Percentiles rank a stretch among this genome's conserved stretches.
Conservation (phyloP, 768 basidiomycete genomes). For the Mycena capillaripes region DNA sequence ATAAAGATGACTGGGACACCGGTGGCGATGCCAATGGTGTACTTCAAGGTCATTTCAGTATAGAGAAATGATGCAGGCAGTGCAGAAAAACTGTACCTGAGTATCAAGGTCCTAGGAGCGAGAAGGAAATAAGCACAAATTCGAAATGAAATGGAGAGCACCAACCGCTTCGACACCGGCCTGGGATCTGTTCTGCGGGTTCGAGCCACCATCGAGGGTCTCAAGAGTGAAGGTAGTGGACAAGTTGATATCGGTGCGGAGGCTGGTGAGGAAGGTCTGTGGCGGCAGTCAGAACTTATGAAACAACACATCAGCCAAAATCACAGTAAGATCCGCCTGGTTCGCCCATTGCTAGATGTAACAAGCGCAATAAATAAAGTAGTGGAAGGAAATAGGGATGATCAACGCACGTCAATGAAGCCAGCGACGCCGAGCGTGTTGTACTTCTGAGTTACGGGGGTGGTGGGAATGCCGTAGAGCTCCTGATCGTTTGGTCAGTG, state of each 20-base stretch:
- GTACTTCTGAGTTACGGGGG: conserved; percentile 34
- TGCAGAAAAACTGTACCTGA: conserved; percentile 3
- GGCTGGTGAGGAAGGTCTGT: conserved; percentile 36
- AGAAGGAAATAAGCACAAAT: too few relatives aligned
- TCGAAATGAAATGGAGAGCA: conserved; percentile 7
- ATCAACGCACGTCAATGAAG: conserved; percentile 30
- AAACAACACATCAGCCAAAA: neutral
- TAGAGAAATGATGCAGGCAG: neutral
- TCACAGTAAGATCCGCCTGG: conserved; percentile 5
- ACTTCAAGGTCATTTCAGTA: conserved; percentile 44
- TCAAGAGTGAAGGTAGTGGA: conserved; percentile 39
- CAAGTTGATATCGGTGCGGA: conserved; percentile 36
- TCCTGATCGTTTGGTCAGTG: conserved; percentile 25
- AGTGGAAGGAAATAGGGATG: neutral
- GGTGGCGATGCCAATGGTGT: conserved; percentile 51
- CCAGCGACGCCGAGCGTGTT: conserved; percentile 39
- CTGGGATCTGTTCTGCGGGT: conserved; percentile 20
- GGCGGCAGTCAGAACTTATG: conserved; percentile 36
- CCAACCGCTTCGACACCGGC: conserved; percentile 44
- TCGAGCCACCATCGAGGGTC: conserved; percentile 42
- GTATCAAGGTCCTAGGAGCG: conserved; percentile 29
- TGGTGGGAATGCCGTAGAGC: conserved; percentile 42
- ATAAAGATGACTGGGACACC: conserved; percentile 50
- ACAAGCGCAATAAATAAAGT: neutral
- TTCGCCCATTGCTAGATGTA: conserved; percentile 1